Base-by-base conservation (phyloP, 768 basidiomycete genomes). In the Pleurotus tuoliensis region DNA sequence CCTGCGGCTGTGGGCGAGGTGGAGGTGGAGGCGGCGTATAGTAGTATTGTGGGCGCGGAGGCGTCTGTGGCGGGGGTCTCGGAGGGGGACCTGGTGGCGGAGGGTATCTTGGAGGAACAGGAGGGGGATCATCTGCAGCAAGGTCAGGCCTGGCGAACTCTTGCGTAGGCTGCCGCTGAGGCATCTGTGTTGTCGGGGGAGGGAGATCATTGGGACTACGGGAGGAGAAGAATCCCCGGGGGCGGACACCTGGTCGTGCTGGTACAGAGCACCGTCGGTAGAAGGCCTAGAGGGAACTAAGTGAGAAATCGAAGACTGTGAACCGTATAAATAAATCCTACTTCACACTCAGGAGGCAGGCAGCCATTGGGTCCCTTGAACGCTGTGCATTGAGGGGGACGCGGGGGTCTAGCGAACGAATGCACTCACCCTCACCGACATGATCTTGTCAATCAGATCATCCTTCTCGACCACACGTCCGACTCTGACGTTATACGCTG, bases 401-500 rank as follows among this genome's bases (percentile, higher is more conserved):
- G 3, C 30, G 7, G 8, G 30, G 11, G 30, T 34, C 30, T 34
- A 34, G 8, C 30, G 30, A 34, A 34, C 8, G 30, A 3, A 55
- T 22, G 40, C 30, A 70, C 82, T 54, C 64, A 89, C 90, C 63
- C 76, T 76, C 12, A 75, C 76, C 11, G 63, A 64, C 65, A 90
- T 45, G 46, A 88, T 79, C 40, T 75, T 81, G 50, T 90, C 86
- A 39, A 92, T 82, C 45, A 92, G 71, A 65, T 92, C 90, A 51
- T 88, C 85, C 69, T 92, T 92, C 67, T 92, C 90, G 13, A 90
- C 75, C 1, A 84, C 81, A 47, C 80, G 78, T 56, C 76, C 80
- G 15, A 81, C 76, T 53, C 75, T 71, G 61, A 92, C 87, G 56
- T 83, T 81, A 61, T 92, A 92, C 4, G 84, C 86, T 52, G 74